Percentiles rank a stretch among this genome's conserved stretches.
Conservation (phyloP, 2,329 filamentous ascomycete species). For the Fusarium aywerte region DNA sequence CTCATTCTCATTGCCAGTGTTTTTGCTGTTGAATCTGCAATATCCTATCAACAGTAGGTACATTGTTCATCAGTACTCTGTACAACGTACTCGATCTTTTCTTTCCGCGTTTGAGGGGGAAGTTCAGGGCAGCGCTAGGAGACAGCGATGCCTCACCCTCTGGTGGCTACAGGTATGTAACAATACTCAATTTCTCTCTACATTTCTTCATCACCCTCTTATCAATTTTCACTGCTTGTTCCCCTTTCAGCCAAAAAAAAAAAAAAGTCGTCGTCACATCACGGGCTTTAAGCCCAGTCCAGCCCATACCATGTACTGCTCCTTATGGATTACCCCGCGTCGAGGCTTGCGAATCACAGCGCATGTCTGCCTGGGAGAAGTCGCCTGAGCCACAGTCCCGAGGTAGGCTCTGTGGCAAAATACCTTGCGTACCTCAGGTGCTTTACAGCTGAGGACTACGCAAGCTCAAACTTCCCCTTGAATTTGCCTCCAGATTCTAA, state of each 20-base stretch:
- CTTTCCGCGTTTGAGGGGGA: neutral
- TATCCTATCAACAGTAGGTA: neutral
- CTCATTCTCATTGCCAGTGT: slow-evolving; percentile 2
- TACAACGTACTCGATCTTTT: slow-evolving; percentile 10
- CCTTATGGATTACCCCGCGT: slow-evolving; percentile 39
- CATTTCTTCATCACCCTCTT: neutral
- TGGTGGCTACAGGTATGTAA: slow-evolving; percentile 41
- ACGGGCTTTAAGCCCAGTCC: slow-evolving; percentile 22
- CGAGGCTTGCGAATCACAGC: slow-evolving; percentile 41
- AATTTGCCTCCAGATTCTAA: slow-evolving; percentile 28
- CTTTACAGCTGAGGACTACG: slow-evolving; percentile 33
- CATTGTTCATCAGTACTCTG: neutral
- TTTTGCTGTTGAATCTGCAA: neutral
- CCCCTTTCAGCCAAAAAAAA: slow-evolving; percentile 5
- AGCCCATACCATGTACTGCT: slow-evolving; percentile 9
- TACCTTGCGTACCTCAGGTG: neutral
- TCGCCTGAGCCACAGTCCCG: slow-evolving; percentile 41
- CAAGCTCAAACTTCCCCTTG: slow-evolving; percentile 36
- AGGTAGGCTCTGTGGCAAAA: slow-evolving; percentile 37
- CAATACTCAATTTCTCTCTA: neutral
- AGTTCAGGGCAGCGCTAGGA: neutral
- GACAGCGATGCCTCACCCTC: slow-evolving; percentile 37
- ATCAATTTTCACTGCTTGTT: neutral
- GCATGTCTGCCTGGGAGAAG: slow-evolving; percentile 32
- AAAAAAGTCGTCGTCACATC: slow-evolving; percentile 30